Base-by-base conservation (phyloP, 2,329 filamentous ascomycete genomes). In the Fusarium camptoceras region DNA sequence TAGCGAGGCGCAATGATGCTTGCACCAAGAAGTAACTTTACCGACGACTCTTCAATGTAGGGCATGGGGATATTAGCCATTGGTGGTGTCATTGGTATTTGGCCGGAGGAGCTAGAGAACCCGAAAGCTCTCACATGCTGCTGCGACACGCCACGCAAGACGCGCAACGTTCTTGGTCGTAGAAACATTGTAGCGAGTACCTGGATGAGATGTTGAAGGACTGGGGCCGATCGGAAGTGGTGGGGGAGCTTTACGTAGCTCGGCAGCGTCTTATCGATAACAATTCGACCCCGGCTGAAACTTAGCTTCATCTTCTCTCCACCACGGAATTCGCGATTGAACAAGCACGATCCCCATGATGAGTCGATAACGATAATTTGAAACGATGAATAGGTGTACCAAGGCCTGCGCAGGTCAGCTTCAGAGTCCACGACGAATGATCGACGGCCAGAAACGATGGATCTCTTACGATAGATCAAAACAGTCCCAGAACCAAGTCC, bases 21-120 rank as follows among this genome's bases (percentile, higher is more conserved):
- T 11, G 18, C 18, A 49, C 14, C 44, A 22, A 47, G 18, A 20
- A 25, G 22, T 48, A 66, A 73, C 80, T 76, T 76, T 70, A 82
- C 80, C 72, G 80, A 80, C 25, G 79, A 81, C 77, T 82, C 80
- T 71, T 82, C 80, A 75, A 89, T 89, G 74, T 88, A 89, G 1
- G 87, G 87, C 79, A 89, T 83, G 18, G 87, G 87, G 60, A 89
- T 85, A 65, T 83, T 80, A 53, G 75, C 76, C 73, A 74, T 77
- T 18, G 76, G 75, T 2, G 76, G 75, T 2, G 80, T 76, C 9
- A 69, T 37, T 27, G 73, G 70, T 10, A 70, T 43, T 18, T 73
- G 69, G 14, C 73, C 67, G 10, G 77, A 69, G 12, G 75, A 75
- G 56, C 77, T 78, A 9, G 81, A 78, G 67, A 84, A 82, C 9